A percentile compares a stretch with the other conserved stretches of the same genome.
phyloP scores from a whole-genome alignment of 208 protist genomes.

The Leishmania aethiopica region DNA sequence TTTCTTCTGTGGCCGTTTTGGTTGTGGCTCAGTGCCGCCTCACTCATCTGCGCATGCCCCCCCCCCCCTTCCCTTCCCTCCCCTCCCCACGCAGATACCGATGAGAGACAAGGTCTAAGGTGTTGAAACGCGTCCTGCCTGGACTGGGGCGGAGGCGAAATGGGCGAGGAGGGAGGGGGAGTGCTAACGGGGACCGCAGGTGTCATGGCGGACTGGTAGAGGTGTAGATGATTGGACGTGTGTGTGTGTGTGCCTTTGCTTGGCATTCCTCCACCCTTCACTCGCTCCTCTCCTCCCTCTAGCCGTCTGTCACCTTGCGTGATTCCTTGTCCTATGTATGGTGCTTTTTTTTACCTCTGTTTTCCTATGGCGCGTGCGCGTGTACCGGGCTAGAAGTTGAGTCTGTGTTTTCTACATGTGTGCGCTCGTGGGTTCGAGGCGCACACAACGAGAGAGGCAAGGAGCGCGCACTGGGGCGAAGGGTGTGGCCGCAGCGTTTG shows the following conservation, averaged over 20 bases:
- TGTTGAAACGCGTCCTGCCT: background rate
- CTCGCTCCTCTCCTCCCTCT: background rate
- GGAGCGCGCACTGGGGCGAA: background rate
- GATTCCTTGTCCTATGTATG: background rate
- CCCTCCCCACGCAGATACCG: background rate
- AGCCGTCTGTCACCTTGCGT: background rate
- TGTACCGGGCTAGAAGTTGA: background rate
- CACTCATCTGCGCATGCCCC: background rate
- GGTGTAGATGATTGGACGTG: background rate
- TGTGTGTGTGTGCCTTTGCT: background rate
- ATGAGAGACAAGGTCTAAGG: background rate
- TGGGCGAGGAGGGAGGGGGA: too few relatives aligned
- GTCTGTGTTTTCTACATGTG: background rate
- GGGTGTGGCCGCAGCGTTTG: background rate
- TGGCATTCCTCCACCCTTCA: background rate
- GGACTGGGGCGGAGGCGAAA: background rate
- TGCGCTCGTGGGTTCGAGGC: background rate
- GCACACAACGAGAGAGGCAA: background rate
- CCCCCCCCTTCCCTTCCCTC: too few relatives aligned
- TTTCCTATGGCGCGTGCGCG: background rate
- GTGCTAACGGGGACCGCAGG: background rate
- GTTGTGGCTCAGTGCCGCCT: background rate
- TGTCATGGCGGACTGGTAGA: background rate
- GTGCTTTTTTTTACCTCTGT: background rate
- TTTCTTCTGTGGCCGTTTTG: background rate